Percentiles rank a stretch among this genome's conserved stretches.
Conservation (phyloP, 257 asterid species). For the Agastache rugosa region DNA sequence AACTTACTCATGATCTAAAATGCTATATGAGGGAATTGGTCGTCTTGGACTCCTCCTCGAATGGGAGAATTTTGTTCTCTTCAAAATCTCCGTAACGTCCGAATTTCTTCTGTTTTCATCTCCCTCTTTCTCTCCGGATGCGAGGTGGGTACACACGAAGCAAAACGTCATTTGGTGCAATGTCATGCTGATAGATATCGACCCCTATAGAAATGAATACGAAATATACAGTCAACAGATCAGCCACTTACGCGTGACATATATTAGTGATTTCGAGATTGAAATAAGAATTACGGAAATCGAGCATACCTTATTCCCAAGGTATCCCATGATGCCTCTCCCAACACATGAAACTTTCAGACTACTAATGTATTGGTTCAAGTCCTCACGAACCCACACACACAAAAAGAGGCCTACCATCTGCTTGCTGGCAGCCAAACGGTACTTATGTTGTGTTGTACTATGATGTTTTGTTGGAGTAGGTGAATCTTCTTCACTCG, state of each 20-base stretch:
- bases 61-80: slow-evolving; percentile 58
- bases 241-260: no score
- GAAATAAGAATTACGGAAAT: no score
- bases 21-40: slow-evolving; percentile 42
- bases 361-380: slow-evolving; percentile 49
- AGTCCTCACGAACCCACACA: slow-evolving; percentile 71
- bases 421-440: slow-evolving; percentile 75
- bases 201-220: slow-evolving; percentile 49
- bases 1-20: slow-evolving; percentile 78
- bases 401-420: slow-evolving; percentile 79
- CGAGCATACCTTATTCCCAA: slow-evolving; percentile 72
- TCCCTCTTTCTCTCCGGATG: slow-evolving; percentile 83
- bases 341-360: slow-evolving; percentile 78
- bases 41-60: slow-evolving; percentile 37
- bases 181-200: slow-evolving; percentile 78
- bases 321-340: slow-evolving; percentile 81
- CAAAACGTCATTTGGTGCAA: slow-evolving; percentile 56
- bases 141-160: slow-evolving; percentile 83
- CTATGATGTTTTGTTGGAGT: neutral
- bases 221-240: neutral
- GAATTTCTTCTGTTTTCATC: slow-evolving; percentile 62
- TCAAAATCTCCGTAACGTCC: slow-evolving; percentile 67
- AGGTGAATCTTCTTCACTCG: slow-evolving; percentile 36
- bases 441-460: slow-evolving; percentile 35
- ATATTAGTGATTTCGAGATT: neutral